Evolutionary conservation across 1,284 basidiomycete genomes (phyloP).

Genomic region (Somion occarium): DNA sequence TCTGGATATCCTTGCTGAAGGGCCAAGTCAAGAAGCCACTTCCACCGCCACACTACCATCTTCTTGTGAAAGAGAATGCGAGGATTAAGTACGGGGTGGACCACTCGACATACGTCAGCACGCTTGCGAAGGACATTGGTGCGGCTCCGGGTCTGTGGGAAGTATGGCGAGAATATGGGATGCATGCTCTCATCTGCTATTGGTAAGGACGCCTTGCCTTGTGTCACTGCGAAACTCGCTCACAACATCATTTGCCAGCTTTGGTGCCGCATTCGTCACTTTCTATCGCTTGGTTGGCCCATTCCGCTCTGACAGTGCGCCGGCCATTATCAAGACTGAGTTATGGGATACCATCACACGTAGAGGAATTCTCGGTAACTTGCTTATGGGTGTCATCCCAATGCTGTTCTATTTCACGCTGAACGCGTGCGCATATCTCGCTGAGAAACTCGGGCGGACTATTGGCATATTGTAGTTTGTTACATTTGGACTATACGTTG

Average conservation of each 20-base stretch:
- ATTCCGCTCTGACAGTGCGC: conserved; percentile 36
- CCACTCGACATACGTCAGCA: conserved; percentile 52
- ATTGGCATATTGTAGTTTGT: background rate
- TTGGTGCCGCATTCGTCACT: conserved; percentile 58
- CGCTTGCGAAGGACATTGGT: conserved; percentile 58
- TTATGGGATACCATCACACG: conserved; percentile 62
- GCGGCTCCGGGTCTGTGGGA: conserved; percentile 47
- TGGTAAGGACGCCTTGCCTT: conserved; percentile 32
- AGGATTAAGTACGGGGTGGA: conserved; percentile 63
- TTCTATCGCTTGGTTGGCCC: conserved; percentile 62
- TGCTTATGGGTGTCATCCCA: conserved; percentile 58
- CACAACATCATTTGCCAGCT: conserved; percentile 26
- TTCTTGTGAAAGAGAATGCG: conserved; percentile 47
- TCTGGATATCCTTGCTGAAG: conserved; percentile 54
- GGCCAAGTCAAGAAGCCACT: conserved; percentile 39
- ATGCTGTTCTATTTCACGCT: conserved; percentile 42
- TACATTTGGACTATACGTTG: background rate
- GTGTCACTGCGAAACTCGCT: background rate
- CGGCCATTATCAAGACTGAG: conserved; percentile 49
- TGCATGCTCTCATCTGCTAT: conserved; percentile 51
- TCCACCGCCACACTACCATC: conserved; percentile 51
- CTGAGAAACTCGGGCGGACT: conserved; percentile 8
- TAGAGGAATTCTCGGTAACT: conserved; percentile 52
- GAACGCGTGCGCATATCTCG: conserved; percentile 17
- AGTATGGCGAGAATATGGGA: conserved; percentile 47